Percentiles rank a stretch among this genome's conserved stretches.
Evolutionary conservation across 2,329 filamentous ascomycete species (phyloP).

Genomic region (Epichloe amarillans): DNA sequence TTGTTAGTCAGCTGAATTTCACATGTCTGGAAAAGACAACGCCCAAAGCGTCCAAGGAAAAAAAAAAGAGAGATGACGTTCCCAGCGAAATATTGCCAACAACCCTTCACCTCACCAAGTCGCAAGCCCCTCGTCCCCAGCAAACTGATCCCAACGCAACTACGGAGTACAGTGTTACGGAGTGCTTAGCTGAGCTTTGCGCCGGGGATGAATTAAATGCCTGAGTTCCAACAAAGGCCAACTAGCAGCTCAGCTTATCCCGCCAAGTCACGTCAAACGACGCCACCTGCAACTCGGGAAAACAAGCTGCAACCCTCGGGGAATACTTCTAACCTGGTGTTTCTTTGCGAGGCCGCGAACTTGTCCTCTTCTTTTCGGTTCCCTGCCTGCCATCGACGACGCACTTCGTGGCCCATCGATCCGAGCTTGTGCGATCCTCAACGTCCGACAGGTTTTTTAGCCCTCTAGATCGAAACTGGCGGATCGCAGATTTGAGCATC

Average conservation of each 20-base stretch:
- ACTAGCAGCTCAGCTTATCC: not conserved
- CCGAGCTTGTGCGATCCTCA: too few species aligned
- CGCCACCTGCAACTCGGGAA: not conserved
- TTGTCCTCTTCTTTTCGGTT: too few species aligned
- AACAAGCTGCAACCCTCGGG: not conserved
- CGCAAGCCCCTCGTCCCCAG: not conserved
- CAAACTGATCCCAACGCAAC: not conserved
- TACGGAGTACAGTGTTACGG: not conserved
- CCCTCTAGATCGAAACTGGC: too few species aligned
- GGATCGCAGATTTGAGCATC: too few species aligned
- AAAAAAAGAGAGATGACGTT: not conserved
- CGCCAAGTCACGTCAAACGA: not conserved
- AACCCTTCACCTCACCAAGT: not conserved
- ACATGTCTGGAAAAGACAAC: constrained; percentile 3
- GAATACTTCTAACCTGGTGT: not conserved
- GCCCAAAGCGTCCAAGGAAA: not conserved
- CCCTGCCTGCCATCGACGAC: too few species aligned
- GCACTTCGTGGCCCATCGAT: too few species aligned
- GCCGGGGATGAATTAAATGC: not conserved
- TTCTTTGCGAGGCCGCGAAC: not conserved
- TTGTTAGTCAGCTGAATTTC: constrained; percentile 2
- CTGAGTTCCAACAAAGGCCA: not conserved
- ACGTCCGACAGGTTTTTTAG: too few species aligned
- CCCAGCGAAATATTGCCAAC: not conserved
- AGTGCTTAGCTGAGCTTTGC: too few species aligned